Base-by-base conservation (phyloP, 352 stramenopile species). In the Pythium chondricola region DNA sequence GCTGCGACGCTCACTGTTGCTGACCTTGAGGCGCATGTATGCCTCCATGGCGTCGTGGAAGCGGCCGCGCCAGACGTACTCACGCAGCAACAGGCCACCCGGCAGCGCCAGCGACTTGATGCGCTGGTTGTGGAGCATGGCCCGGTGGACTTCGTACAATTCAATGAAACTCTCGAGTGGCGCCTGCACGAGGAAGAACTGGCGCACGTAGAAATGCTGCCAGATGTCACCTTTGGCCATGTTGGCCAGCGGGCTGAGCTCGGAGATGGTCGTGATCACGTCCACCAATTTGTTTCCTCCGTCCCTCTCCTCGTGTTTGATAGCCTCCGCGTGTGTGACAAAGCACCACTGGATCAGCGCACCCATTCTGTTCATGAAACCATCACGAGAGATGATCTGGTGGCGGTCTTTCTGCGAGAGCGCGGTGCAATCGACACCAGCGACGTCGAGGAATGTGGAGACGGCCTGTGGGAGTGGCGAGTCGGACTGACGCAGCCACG, bases 141-240 rank as follows among this genome's bases (percentile, higher is more conserved):
- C 5, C 22, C 36, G 42, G 47, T 70, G 62, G 1, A 48, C 31
- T 6, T 71, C 58, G 36, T 60, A 67, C 14, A 65, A 49, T 7
- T 48, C 41, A 9, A 84, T 38, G 44, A 81, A 84, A n/a, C 65
- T 50, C 21, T 39, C 41, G 24, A 84, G 44, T 9, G 71, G 71
- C 31, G 71, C 68, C 8, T 51, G 45, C 0, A 69, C 74, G 4
- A 86, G 53, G 38, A 84, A 79, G 46, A 86, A 86, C 44, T 81
- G 72, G 18, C 74, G 69, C 29, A 71, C 65, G 54, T 75, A 84
- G 53, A 80, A 86, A 38, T 73, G 67, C 14, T 65, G 61, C 74
- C 74, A 86, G 41, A 74, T 44, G 38, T 57, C 43, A 42, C 58
- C 47, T 32, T 50, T 44, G 25, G 63, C 59, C 58, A 78, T 78